A percentile compares a stretch with the other conserved stretches of the same genome.
Conservation (phyloP, 306 rosid species). For the Fragaria vesca region DNA sequence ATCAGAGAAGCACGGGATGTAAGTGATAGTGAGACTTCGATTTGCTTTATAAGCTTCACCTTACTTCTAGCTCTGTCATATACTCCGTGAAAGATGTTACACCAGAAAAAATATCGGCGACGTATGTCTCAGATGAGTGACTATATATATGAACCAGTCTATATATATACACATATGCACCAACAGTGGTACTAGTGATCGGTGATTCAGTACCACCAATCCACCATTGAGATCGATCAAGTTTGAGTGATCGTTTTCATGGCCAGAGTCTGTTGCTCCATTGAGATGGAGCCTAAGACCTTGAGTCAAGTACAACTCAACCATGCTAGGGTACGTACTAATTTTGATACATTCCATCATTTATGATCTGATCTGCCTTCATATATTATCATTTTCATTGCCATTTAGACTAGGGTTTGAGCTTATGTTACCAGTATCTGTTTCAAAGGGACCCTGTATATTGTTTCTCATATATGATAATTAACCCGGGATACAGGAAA, state of each 20-base stretch:
- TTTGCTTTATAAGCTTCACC: not conserved
- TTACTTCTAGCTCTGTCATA: not conserved
- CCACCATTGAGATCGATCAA: conserved; percentile 18
- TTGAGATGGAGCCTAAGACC: conserved; percentile 82
- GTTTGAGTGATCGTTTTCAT: conserved; percentile 15
- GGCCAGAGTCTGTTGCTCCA: conserved; percentile 57
- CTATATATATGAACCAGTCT: not conserved
- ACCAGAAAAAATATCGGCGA: conserved; percentile 4
- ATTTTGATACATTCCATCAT: not conserved
- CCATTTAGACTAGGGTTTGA: not conserved
- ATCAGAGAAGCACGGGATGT: conserved; percentile 8
- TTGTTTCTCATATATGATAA: not conserved
- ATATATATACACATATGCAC: not conserved
- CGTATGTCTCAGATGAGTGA: not conserved
- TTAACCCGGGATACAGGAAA: conserved; percentile 48
- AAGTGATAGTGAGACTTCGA: not conserved
- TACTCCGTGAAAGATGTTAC: conserved; percentile 5
- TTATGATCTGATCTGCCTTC: not conserved
- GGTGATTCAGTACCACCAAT: not conserved
- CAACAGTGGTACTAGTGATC: not conserved
- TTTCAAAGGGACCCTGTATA: not conserved
- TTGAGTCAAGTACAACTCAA: conserved; percentile 54
- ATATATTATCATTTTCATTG: not conserved
- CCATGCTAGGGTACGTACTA: conserved; percentile 56
- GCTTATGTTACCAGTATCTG: not conserved